A percentile compares a stretch with the other conserved stretches of the same genome.
These are phyloP conservation scores for Lantana camara DNA, from an alignment of 257 asterid genomes.

Conservation along the genomic window DNA sequence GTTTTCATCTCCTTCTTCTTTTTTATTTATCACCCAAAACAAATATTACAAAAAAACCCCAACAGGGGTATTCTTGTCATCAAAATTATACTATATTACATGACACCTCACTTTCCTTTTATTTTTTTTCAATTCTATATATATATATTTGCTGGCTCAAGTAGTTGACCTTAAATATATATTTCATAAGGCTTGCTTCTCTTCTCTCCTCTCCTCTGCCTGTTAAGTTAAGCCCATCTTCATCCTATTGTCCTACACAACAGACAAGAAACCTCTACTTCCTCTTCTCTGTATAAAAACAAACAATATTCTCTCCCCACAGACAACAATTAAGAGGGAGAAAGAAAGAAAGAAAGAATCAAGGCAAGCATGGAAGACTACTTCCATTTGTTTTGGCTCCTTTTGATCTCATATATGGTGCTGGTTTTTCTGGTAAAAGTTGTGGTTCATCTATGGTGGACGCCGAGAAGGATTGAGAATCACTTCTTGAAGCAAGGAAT, in stretches of 20 bases:
- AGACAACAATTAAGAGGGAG: background rate
- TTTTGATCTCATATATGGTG: slow-evolving; percentile 46
- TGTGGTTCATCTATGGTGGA: slow-evolving; percentile 66
- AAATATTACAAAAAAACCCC: background rate
- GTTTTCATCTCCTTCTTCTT: background rate
- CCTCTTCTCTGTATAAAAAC: slow-evolving; percentile 55
- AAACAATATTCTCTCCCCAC: slow-evolving; percentile 34
- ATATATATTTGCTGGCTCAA: slow-evolving; percentile 1
- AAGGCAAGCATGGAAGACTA: slow-evolving; percentile 38
- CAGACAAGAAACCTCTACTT: slow-evolving; percentile 51
- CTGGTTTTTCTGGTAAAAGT: slow-evolving; percentile 39
- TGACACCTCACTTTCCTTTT: slow-evolving; percentile 41
- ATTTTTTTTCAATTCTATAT: background rate
- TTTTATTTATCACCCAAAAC: background rate
- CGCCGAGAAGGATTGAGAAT: slow-evolving; percentile 59
- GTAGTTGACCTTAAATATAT: slow-evolving; percentile 55
- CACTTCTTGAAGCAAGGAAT: slow-evolving; percentile 77
- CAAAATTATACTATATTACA: background rate
- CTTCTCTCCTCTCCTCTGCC: slow-evolving; percentile 19
- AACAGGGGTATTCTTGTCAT: slow-evolving; percentile 20
- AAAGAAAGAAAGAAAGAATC: background rate
- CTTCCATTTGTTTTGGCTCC: slow-evolving; percentile 42
- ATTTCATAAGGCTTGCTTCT: slow-evolving; percentile 31
- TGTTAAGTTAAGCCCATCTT: slow-evolving; percentile 51
- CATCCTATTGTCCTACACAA: slow-evolving; percentile 47